Evolutionary conservation across 768 basidiomycete species (phyloP).

Genomic region (Suillus americanus): DNA sequence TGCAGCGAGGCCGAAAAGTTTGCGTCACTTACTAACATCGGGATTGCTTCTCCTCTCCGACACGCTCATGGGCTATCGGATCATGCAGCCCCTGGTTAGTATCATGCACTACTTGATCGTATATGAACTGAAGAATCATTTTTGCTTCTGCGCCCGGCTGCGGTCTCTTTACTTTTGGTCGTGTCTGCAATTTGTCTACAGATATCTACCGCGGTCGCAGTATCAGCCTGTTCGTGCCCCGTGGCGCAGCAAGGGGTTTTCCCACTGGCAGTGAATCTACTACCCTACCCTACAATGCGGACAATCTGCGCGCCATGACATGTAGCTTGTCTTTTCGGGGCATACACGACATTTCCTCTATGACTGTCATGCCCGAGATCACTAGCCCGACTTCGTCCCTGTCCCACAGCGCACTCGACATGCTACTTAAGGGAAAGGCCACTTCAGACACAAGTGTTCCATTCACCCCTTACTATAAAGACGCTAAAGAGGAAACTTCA

Average conservation of each 20-base stretch:
- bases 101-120: conserved; percentile 17
- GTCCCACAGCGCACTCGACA: conserved; percentile 30
- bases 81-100: conserved; percentile 30
- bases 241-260: conserved; percentile 23
- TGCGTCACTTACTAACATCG: conserved; percentile 32
- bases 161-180: conserved; percentile 14
- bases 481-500: conserved; percentile 23
- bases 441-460: conserved; percentile 18
- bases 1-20: conserved; percentile 33
- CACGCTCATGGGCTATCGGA: conserved; percentile 20
- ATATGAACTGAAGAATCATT: conserved; percentile 16
- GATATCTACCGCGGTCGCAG: conserved; percentile 33
- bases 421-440: conserved; percentile 31
- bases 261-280: conserved; percentile 11
- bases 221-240: conserved; percentile 33
- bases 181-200: conserved; percentile 9
- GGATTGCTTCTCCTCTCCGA: conserved; percentile 27
- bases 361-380: conserved; percentile 24
- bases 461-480: conserved; percentile 9
- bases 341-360: conserved; percentile 23
- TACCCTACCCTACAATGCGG: conserved; percentile 32
- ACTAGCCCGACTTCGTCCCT: conserved; percentile 32
- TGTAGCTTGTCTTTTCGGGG: conserved; percentile 23
- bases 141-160: conserved; percentile 19
- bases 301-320: conserved; percentile 29